Percentiles rank a stretch among this genome's conserved stretches.
Conservation (phyloP, 1,284 basidiomycete genomes). For the Hortiboletus rubellus region DNA sequence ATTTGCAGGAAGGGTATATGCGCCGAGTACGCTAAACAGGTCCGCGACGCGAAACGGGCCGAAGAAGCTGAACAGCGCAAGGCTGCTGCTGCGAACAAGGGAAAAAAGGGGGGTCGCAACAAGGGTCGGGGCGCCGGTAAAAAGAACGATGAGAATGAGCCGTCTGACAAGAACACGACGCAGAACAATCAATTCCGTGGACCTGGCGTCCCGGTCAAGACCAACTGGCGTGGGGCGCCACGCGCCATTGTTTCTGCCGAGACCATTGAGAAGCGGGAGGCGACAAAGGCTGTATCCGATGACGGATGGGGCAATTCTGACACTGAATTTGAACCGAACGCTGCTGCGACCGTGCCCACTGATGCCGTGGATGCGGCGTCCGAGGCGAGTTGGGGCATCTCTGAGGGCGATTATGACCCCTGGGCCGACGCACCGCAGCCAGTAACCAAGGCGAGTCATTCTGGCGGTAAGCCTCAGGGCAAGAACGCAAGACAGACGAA, state of each 20-base stretch:
- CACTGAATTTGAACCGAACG: slow-evolving; percentile 10
- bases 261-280: slow-evolving; percentile 28
- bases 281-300: slow-evolving; percentile 7
- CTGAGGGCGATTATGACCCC: slow-evolving; percentile 25
- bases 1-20: slow-evolving; percentile 50
- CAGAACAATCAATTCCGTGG: slow-evolving; percentile 31
- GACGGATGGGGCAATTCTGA: slow-evolving; percentile 27
- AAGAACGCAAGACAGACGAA: slow-evolving; percentile 13
- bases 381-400: slow-evolving; percentile 19
- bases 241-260: slow-evolving; percentile 29
- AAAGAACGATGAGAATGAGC: slow-evolving; percentile 6
- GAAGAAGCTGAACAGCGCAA: slow-evolving; percentile 20
- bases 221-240: slow-evolving; percentile 33
- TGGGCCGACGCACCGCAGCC: slow-evolving; percentile 17
- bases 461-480: slow-evolving; percentile 8
- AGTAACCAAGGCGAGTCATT: slow-evolving; percentile 8
- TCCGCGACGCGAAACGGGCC: slow-evolving; percentile 33
- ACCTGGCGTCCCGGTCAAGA: slow-evolving; percentile 35
- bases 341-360: not conserved
- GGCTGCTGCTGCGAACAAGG: slow-evolving; percentile 20
- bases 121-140: slow-evolving; percentile 10
- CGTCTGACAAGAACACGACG: not conserved
- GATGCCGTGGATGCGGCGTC: slow-evolving; percentile 15
- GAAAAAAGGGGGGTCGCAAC: slow-evolving; percentile 17
- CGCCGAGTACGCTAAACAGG: slow-evolving; percentile 37